These are phyloP conservation scores for Melampsora medusae DNA, from an alignment of 1,284 basidiomycete genomes.

Conservation along the genomic window DNA sequence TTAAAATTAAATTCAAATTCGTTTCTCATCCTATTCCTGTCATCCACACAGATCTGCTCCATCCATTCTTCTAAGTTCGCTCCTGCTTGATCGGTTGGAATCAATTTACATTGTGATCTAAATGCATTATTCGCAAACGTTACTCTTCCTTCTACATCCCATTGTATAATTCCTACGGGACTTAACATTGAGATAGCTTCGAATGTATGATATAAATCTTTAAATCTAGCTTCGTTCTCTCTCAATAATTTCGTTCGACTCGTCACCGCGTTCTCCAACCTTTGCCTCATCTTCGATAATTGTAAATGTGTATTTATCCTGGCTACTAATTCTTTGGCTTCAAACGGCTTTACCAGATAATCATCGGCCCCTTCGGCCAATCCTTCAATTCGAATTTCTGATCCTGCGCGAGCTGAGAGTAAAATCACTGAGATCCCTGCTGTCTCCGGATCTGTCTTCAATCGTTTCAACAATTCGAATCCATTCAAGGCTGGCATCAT, in stretches of 20 bases:
- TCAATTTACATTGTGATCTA: slow-evolving; percentile 40
- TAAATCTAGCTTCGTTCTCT: slow-evolving; percentile 48
- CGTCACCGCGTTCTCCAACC: slow-evolving; percentile 49
- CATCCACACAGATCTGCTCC: slow-evolving; percentile 44
- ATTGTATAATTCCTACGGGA: slow-evolving; percentile 50
- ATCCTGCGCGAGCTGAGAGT: slow-evolving; percentile 50
- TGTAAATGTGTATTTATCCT: slow-evolving; percentile 50
- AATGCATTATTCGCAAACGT: slow-evolving; percentile 40
- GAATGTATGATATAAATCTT: slow-evolving; percentile 49
- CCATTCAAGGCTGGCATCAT: slow-evolving; percentile 49
- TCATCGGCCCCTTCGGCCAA: slow-evolving; percentile 51
- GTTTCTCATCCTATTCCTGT: slow-evolving; percentile 25
- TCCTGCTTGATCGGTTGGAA: background rate
- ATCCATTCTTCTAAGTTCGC: slow-evolving; percentile 46
- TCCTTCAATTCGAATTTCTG: slow-evolving; percentile 50
- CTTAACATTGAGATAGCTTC: slow-evolving; percentile 48
- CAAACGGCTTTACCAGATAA: slow-evolving; percentile 51
- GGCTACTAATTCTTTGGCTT: slow-evolving; percentile 50
- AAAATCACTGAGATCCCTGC: slow-evolving; percentile 50
- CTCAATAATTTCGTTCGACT: slow-evolving; percentile 50
- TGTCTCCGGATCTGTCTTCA: slow-evolving; percentile 47
- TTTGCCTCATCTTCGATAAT: slow-evolving; percentile 49
- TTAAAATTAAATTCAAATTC: slow-evolving; percentile 35
- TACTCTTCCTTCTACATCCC: slow-evolving; percentile 45
- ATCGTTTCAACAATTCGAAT: slow-evolving; percentile 47